These are phyloP conservation scores for Aspergillus alliaceus DNA, from an alignment of 2,329 filamentous ascomycete species.

Conservation along the genomic window DNA sequence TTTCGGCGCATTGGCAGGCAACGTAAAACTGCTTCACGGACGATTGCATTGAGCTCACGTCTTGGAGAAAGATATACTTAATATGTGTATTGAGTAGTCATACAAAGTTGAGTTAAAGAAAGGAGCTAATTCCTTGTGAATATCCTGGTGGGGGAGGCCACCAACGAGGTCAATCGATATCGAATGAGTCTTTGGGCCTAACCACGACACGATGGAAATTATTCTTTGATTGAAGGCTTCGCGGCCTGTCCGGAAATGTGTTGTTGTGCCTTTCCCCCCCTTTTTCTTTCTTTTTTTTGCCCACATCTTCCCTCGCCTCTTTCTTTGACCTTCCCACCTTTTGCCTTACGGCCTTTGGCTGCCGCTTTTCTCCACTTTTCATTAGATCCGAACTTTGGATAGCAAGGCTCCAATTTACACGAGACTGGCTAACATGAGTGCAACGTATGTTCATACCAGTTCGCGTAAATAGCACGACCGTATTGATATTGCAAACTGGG, in stretches of 20 bases:
- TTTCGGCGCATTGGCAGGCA: neutral
- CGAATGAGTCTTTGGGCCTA: neutral
- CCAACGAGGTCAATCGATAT: neutral
- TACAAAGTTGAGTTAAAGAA: neutral
- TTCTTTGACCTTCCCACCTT: neutral
- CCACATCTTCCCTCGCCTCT: neutral
- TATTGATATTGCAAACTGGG: neutral
- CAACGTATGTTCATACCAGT: neutral
- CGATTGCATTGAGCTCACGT: neutral
- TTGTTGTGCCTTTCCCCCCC: too few species aligned
- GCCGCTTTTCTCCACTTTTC: slow-evolving; percentile 14
- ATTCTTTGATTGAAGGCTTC: too few species aligned
- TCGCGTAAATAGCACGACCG: neutral
- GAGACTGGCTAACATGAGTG: slow-evolving; percentile 12
- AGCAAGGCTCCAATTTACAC: slow-evolving; percentile 11
- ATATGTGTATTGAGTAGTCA: neutral
- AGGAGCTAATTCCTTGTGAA: neutral
- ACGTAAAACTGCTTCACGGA: neutral
- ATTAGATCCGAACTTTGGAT: slow-evolving; percentile 7
- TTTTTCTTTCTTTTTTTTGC: neutral
- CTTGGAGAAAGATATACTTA: neutral
- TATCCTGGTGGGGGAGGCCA: neutral
- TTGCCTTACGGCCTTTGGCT: slow-evolving; percentile 5
- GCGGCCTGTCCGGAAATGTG: too few species aligned
- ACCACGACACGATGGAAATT: neutral